Evolutionary conservation across 805 yeast genomes (phyloP).

Genomic region (Saccharomycopsis javanensis): DNA sequence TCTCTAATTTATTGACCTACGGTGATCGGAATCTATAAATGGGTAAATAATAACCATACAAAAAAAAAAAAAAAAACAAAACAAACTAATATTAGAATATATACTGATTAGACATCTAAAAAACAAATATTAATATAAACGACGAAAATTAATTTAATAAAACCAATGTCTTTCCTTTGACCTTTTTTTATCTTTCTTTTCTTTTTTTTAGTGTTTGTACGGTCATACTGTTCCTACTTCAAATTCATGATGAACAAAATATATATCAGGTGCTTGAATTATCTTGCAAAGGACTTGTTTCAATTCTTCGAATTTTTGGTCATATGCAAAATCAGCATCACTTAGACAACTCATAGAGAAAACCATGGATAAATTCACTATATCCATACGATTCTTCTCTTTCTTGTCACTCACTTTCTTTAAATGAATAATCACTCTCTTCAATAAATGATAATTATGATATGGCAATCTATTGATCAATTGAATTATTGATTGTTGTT

Average conservation of each 20-base stretch:
- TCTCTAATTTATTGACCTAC: too few relatives aligned
- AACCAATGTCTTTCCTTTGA: too few relatives aligned
- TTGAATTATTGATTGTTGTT: conserved; percentile 22
- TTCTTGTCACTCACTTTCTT: conserved; percentile 56
- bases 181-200: not conserved
- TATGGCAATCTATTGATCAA: conserved; percentile 44
- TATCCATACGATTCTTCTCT: conserved; percentile 72
- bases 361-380: conserved; percentile 84
- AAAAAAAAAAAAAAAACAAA: too few relatives aligned
- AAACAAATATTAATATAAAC: too few relatives aligned
- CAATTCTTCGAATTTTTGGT: conserved; percentile 38
- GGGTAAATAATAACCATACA: too few relatives aligned
- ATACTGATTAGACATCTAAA: too few relatives aligned
- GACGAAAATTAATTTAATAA: too few relatives aligned
- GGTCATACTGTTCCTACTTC: not conserved
- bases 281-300: conserved; percentile 42
- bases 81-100: too few relatives aligned
- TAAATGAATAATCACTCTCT: conserved; percentile 60
- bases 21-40: too few relatives aligned
- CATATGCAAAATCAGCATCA: conserved; percentile 31
- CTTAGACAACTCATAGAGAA: conserved; percentile 54
- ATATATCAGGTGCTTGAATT: conserved; percentile 33
- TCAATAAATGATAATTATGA: conserved; percentile 58
- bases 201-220: not conserved
- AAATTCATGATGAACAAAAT: conserved; percentile 19